Percentiles rank a stretch among this genome's conserved stretches.
phyloP scores from a whole-genome alignment of 495 filamentous ascomycete genomes.

The Penicillium salamii region DNA sequence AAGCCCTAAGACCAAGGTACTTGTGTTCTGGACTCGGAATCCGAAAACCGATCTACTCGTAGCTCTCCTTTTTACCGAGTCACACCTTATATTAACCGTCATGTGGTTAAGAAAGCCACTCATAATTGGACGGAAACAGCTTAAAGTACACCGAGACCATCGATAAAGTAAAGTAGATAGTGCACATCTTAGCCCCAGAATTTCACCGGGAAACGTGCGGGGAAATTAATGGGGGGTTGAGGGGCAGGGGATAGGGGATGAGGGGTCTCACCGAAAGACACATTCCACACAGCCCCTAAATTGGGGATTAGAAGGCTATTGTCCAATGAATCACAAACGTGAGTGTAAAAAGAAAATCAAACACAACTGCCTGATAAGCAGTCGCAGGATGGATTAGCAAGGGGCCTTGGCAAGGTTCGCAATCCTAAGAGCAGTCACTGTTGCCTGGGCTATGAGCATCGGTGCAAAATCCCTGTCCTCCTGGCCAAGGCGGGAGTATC shows the following conservation, averaged over 20 bases:
- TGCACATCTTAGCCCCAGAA: conserved; percentile 17
- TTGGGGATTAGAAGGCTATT: not conserved
- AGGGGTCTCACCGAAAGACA: not conserved
- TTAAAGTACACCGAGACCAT: conserved; percentile 8
- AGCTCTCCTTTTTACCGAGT: conserved; percentile 1
- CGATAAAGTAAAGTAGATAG: conserved; percentile 1
- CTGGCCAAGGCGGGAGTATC: conserved; percentile 31
- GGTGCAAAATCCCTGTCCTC: conserved; percentile 13
- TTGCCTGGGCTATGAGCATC: conserved; percentile 17
- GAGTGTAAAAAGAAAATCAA: not conserved
- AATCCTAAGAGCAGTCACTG: conserved; percentile 7
- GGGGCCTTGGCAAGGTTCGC: conserved; percentile 7
- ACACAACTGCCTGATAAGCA: conserved; percentile 2
- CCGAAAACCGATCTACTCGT: not conserved
- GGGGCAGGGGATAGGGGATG: conserved; percentile 12
- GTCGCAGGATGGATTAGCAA: conserved; percentile 3
- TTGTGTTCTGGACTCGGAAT: not conserved
- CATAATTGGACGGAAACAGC: conserved; percentile 7
- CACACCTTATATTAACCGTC: not conserved
- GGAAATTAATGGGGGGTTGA: conserved; percentile 9
- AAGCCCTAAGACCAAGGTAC: not conserved
- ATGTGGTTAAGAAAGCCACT: conserved; percentile 1
- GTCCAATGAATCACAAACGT: not conserved
- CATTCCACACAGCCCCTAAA: not conserved
- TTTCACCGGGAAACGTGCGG: conserved; percentile 22